Conservation (phyloP, 2,329 filamentous ascomycete species). For the Cordyceps militaris region DNA sequence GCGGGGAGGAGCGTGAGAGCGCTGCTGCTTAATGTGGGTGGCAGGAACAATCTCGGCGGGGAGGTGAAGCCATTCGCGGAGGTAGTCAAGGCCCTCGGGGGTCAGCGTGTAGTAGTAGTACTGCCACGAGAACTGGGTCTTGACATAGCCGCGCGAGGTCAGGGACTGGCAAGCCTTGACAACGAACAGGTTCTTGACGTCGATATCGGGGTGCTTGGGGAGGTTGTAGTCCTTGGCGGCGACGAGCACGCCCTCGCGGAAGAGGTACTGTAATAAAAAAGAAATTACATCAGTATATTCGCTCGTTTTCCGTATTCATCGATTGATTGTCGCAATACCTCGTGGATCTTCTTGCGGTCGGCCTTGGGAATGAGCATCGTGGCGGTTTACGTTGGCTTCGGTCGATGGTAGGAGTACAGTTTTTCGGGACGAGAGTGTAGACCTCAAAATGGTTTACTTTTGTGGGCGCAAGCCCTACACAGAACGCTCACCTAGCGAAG, state of each 20-base stretch:
- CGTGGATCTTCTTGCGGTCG: slow-evolving; percentile 99
- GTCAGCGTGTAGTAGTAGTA: slow-evolving; percentile 99
- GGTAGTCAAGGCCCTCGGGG: slow-evolving; percentile 99
- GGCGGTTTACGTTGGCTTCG: slow-evolving; percentile 40
- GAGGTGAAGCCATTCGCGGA: slow-evolving; percentile 99
- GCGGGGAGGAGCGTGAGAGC: slow-evolving; percentile 93
- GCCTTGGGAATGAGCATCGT: slow-evolving; percentile 99
- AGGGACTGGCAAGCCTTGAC: slow-evolving; percentile 99
- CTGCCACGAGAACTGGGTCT: slow-evolving; percentile 99
- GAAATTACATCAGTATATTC: slow-evolving; percentile 14
- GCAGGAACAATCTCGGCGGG: slow-evolving; percentile 98
- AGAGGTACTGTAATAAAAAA: slow-evolving; percentile 67
- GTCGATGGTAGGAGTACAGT: slow-evolving; percentile 45
- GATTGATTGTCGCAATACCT: slow-evolving; percentile 36
- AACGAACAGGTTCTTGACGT: slow-evolving; percentile 99
- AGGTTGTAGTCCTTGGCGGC: slow-evolving; percentile 99
- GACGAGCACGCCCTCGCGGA: slow-evolving; percentile 88
- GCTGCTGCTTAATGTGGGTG: slow-evolving; percentile 99
- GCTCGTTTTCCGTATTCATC: not conserved
- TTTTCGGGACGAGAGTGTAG: slow-evolving; percentile 29
- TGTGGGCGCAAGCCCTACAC: slow-evolving; percentile 39
- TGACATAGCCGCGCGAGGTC: slow-evolving; percentile 95
- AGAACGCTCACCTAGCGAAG: slow-evolving; percentile 28
- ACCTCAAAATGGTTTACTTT: slow-evolving; percentile 39
- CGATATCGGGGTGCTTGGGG: slow-evolving; percentile 94